phyloP scores from a whole-genome alignment of 495 filamentous ascomycete species.

The Daldinia bambusicola region DNA sequence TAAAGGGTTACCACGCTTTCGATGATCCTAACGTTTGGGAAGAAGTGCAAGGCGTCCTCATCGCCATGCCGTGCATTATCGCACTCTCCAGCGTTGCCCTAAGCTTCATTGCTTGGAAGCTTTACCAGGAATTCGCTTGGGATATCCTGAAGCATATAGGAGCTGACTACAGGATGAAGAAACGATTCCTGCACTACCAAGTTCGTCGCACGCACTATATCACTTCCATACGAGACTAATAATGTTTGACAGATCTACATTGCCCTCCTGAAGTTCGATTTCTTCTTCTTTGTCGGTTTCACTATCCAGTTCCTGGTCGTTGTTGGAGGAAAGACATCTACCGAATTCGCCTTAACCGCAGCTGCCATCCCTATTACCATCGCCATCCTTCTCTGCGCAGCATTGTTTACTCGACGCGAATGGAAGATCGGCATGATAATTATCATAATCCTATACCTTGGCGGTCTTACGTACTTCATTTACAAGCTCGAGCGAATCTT shows the following conservation, averaged over 20 bases:
- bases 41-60: slow-evolving; percentile 75
- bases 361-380: slow-evolving; percentile 92
- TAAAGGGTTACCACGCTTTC: slow-evolving; percentile 52
- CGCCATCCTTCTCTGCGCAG: slow-evolving; percentile 82
- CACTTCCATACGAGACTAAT: slow-evolving; percentile 46
- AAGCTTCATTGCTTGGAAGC: slow-evolving; percentile 84
- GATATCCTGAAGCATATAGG: slow-evolving; percentile 99
- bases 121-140: slow-evolving; percentile 99
- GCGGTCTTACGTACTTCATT: slow-evolving; percentile 91
- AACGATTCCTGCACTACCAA: slow-evolving; percentile 95
- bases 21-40: slow-evolving; percentile 66
- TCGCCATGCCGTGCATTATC: slow-evolving; percentile 87
- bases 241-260: slow-evolving; percentile 83
- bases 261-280: slow-evolving; percentile 96
- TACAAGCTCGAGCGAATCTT: slow-evolving; percentile 99
- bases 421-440: slow-evolving; percentile 77
- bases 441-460: slow-evolving; percentile 88
- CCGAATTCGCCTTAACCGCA: slow-evolving; percentile 86
- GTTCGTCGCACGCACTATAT: slow-evolving; percentile 58
- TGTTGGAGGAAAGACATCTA: slow-evolving; percentile 71
- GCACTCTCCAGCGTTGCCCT: slow-evolving; percentile 77
- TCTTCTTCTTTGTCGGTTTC: slow-evolving; percentile 99
- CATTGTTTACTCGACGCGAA: slow-evolving; percentile 85
- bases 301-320: slow-evolving; percentile 97
- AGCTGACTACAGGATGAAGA: slow-evolving; percentile 95